A percentile compares a stretch with the other conserved stretches of the same genome.
Conservation (phyloP, 2,329 filamentous ascomycete species). For the Dactylonectria macrodidyma region DNA sequence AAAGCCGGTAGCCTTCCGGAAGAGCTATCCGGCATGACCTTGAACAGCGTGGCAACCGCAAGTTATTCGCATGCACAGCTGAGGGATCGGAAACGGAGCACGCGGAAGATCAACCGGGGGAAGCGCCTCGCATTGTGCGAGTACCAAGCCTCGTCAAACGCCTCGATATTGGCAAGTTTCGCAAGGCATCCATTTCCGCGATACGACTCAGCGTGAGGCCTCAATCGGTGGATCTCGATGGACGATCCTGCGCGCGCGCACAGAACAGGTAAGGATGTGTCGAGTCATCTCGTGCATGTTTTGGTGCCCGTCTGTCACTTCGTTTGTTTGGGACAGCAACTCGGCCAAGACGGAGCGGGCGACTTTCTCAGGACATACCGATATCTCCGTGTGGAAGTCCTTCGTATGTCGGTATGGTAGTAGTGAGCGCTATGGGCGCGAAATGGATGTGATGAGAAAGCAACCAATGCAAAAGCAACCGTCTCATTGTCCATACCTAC, state of each 20-base stretch:
- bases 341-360: not conserved
- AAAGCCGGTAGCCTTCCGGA: constrained; percentile 2
- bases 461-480: not conserved
- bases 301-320: constrained; percentile 23
- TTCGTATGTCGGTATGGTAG: too few relatives aligned
- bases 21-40: constrained; percentile 3
- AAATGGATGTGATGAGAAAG: not conserved
- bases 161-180: constrained; percentile 12
- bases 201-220: constrained; percentile 19
- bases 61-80: too few relatives aligned
- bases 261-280: not conserved
- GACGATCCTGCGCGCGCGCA: constrained; percentile 1
- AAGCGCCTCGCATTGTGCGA: constrained; percentile 35
- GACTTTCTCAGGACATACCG: too few relatives aligned
- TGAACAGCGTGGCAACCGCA: too few relatives aligned
- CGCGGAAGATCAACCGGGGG: constrained; percentile 20
- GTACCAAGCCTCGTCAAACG: constrained; percentile 11
- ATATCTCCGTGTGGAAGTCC: too few relatives aligned
- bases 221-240: constrained; percentile 1
- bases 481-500: not conserved
- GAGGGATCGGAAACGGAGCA: not conserved
- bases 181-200: constrained; percentile 18
- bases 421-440: too few relatives aligned
- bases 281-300: constrained; percentile 13
- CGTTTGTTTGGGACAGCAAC: constrained; percentile 13